Base-by-base conservation (phyloP, 192 early-diverging fungal genomes). In the Backusella psychrophila region DNA sequence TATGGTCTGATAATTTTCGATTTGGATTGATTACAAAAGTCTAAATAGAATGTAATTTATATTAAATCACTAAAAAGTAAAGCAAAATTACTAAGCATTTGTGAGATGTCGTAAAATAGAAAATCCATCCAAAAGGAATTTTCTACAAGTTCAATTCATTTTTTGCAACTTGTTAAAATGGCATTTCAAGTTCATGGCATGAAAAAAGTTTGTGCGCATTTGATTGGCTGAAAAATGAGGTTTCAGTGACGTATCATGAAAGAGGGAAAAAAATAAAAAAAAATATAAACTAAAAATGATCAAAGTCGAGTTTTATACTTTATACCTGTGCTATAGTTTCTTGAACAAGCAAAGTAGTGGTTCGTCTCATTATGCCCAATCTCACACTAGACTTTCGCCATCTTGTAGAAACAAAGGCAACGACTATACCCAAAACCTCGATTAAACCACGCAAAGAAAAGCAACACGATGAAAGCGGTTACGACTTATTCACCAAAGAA, bases 401-500 rank as follows among this genome's bases (percentile, higher is more conserved):
- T 21, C 67, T 79, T 33, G 74, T 74, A 26, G 36, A 71, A 42
- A 29, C 26, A 19, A 66, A 75, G 41, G 73, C 73, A 15, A 15
- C 49, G 21, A 38, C 33, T 59, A 29, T 75, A 49, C 69, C 78
- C n/a, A 15, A 66, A 53, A 67, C 59, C 29, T 33, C 68, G 42
- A 53, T 21, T 34, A 66, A 71, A n/a, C 29, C 4, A 14, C 39
- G 52, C 19, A 75, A 53, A 49, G 69, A 75, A 44, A 66, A 34
- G 14, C 46, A 26, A 38, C 46, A 44, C n/a, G 34, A 69, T 53
- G 78, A 75, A 69, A 8, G 31, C 29, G 41, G 75, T 33, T 74
- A 81, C 66, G 81, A 90, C 75, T 34, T 81, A 65, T 87, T 88
- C 73, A 78, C 88, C 77, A 80, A 86, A 81, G 89, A 91, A 74